Percentiles rank a stretch among this genome's conserved stretches.
Evolutionary conservation across 805 yeast genomes (phyloP).

Genomic region (Metschnikowia proteae): DNA sequence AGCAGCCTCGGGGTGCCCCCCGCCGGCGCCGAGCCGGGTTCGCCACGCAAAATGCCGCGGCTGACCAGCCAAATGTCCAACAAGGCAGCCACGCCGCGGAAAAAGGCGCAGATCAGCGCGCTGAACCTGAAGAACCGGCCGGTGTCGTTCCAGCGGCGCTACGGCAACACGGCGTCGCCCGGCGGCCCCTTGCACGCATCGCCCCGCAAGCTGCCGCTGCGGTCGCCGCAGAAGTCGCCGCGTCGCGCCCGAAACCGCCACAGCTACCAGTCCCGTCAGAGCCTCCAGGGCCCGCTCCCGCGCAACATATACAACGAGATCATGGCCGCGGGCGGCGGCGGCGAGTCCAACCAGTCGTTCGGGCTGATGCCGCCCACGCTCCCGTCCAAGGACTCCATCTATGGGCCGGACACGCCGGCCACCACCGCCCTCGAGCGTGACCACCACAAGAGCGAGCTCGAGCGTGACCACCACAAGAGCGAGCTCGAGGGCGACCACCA

Average conservation of each 20-base stretch:
- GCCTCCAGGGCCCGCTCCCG: constrained; percentile 32
- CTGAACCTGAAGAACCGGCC: constrained; percentile 34
- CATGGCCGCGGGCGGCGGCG: constrained; percentile 20
- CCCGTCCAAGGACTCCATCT: constrained; percentile 38
- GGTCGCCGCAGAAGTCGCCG: constrained; percentile 22
- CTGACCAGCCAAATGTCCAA: constrained; percentile 9
- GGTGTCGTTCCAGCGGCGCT: constrained; percentile 40
- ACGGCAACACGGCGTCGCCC: constrained; percentile 21
- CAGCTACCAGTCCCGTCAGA: constrained; percentile 12
- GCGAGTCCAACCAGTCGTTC: constrained; percentile 10
- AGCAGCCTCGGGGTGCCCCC: background rate
- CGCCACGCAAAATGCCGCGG: constrained; percentile 17
- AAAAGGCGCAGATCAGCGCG: constrained; percentile 33
- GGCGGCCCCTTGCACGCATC: constrained; percentile 25
- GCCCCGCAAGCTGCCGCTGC: constrained; percentile 23
- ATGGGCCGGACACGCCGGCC: constrained; percentile 12
- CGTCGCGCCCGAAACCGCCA: constrained; percentile 14
- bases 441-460: constrained; percentile 13
- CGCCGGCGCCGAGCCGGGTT: constrained; percentile 8
- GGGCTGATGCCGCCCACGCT: constrained; percentile 37
- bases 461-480: too few species aligned
- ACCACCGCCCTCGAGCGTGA: constrained; percentile 6
- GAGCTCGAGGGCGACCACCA: constrained; percentile 4
- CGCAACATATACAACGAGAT: constrained; percentile 44
- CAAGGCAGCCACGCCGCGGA: constrained; percentile 11